Conservation (phyloP, 1,139 yeast genomes). For the Yamadazyma diospyri region DNA sequence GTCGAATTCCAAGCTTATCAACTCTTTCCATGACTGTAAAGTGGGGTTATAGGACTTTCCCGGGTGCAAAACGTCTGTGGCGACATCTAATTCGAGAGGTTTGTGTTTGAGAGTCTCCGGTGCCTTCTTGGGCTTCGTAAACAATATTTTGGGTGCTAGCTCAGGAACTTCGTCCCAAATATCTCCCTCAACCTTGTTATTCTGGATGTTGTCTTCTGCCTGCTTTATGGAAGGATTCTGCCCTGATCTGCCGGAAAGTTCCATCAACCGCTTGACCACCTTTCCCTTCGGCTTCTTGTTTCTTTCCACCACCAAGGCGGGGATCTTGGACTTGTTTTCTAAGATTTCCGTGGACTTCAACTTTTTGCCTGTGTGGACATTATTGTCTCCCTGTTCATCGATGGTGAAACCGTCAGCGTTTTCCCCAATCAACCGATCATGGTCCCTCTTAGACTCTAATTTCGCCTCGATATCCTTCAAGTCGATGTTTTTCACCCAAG, state of each 20-base stretch:
- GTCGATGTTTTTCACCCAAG: constrained; percentile 96
- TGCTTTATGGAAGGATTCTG: constrained; percentile 48
- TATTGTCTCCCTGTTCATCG: not conserved
- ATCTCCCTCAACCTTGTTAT: constrained; percentile 52
- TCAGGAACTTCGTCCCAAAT: constrained; percentile 52
- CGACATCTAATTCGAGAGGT: constrained; percentile 17
- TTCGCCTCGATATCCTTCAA: constrained; percentile 71
- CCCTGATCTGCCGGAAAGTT: constrained; percentile 80
- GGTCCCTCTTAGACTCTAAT: constrained; percentile 66
- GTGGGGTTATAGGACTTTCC: constrained; percentile 96
- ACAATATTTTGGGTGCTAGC: constrained; percentile 7
- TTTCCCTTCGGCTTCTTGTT: constrained; percentile 47
- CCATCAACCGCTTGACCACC: constrained; percentile 67
- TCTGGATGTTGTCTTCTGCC: constrained; percentile 60
- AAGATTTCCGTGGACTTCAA: constrained; percentile 75
- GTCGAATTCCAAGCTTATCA: constrained; percentile 64
- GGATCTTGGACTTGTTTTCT: constrained; percentile 73
- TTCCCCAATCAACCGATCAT: constrained; percentile 64
- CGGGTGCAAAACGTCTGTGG: constrained; percentile 39
- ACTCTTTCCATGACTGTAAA: constrained; percentile 73
- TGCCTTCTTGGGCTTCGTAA: not conserved
- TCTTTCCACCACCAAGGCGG: constrained; percentile 45
- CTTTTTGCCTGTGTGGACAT: constrained; percentile 26
- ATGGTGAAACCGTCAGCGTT: constrained; percentile 8
- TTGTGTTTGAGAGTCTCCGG: constrained; percentile 18